Evolutionary conservation across 768 basidiomycete genomes (phyloP), one percentile per base, ranked within the genome.

Genomic region (Cystobasidium tubakii): DNA sequence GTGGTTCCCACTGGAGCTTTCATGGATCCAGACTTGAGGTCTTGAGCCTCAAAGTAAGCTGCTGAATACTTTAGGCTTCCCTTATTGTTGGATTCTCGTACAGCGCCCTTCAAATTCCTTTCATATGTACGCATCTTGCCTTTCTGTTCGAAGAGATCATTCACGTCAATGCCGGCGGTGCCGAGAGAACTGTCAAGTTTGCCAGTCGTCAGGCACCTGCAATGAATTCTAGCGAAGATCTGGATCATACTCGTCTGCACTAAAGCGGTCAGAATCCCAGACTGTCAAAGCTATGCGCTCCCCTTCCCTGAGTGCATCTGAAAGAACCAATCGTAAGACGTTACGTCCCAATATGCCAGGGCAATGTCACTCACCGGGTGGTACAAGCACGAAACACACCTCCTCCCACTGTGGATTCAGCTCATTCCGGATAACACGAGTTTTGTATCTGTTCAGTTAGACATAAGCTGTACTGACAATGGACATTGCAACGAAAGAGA

Each of bases 351-450:
- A 39, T 39, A 39, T 39, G 6, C 39, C 7, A 39, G 15, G 39
- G 13, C 12, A 25, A 60, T 15, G 4, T 12, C 2, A 23, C 66
- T 54, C 42, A 67, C 66, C 66, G 6, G 36, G 27, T 43, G 75
- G 65, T 19, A 73, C 60, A 0, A 66, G 44, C 0, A 76, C n/a
- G 19, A 76, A 76, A 39, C 46, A 57, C 34, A 72, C 62, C 66
- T 76, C 75, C 33, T 76, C 75, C 75, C 75, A 76, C 23, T 62
- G 57, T 33, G 75, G 73, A 34, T 76, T 46, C 21, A 75, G 67
- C 29, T 69, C 42, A n/a, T 69, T 46, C n/a, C 44, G 66, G 27
- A 75, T 62, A 36, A 75, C 67, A 1, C 60, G 39, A 1, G 66
- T 60, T 57, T 34, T 74, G 43, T 69, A 74, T 34, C 73, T 74